Percentiles rank a stretch among this genome's conserved stretches.
These are phyloP conservation scores for Asterophora lycoperdoides DNA, from an alignment of 768 basidiomycete species.

Conservation along the genomic window DNA sequence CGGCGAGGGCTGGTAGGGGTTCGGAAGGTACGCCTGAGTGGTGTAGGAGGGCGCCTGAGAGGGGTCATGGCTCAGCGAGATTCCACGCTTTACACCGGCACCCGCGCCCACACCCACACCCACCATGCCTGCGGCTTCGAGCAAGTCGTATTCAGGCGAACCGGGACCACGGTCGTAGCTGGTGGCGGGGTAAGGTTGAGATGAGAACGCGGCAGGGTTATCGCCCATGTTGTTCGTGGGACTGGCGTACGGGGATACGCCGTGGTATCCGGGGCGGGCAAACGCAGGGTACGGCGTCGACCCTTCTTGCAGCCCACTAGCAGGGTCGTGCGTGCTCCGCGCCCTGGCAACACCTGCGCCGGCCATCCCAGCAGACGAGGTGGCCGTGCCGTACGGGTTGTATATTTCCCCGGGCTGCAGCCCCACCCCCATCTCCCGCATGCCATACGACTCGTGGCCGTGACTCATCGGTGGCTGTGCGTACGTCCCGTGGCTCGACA, in stretches of 20 bases:
- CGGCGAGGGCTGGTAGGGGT: constrained; percentile 1
- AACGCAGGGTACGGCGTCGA: constrained; percentile 37
- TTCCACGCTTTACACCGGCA: constrained; percentile 15
- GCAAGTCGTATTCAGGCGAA: constrained; percentile 14
- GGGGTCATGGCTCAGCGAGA: constrained; percentile 13
- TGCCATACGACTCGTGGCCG: constrained; percentile 40
- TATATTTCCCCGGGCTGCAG: constrained; percentile 28
- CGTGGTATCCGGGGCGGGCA: constrained; percentile 21
- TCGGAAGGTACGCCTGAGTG: neutral
- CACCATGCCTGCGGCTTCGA: constrained; percentile 24
- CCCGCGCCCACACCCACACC: constrained; percentile 12
- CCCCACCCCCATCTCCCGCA: constrained; percentile 28
- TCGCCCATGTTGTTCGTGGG: neutral
- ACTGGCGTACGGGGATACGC: neutral
- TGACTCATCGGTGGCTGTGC: constrained; percentile 41
- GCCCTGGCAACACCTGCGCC: constrained; percentile 42
- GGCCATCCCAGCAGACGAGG: constrained; percentile 26
- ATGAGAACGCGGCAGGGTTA: neutral
- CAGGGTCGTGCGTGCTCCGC: constrained; percentile 29
- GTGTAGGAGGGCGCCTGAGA: neutral
- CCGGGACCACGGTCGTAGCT: constrained; percentile 12
- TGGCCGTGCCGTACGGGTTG: constrained; percentile 19
- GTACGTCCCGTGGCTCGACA: constrained; percentile 46
- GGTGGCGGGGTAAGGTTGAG: constrained; percentile 13
- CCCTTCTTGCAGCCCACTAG: constrained; percentile 32